These are phyloP conservation scores for Emericellopsis terricola DNA, from an alignment of 495 filamentous ascomycete genomes.

Conservation along the genomic window DNA sequence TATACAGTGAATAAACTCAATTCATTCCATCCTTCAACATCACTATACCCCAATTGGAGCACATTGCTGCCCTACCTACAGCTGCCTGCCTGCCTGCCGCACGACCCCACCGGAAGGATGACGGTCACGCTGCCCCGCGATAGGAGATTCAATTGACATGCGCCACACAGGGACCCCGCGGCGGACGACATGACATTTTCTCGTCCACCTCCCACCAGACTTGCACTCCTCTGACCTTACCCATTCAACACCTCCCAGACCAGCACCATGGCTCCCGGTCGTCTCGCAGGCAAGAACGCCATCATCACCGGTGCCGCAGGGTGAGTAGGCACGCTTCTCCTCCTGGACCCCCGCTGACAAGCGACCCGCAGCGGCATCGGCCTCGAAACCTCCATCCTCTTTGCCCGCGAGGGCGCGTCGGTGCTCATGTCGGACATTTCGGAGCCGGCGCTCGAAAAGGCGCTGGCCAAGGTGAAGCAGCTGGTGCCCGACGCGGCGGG, in stretches of 20 bases:
- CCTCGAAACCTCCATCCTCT: conserved; percentile 84
- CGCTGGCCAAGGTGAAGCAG: conserved; percentile 48
- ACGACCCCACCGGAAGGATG: too few species aligned
- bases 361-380: conserved; percentile 59
- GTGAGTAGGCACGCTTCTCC: conserved; percentile 31
- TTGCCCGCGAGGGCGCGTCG: conserved; percentile 74
- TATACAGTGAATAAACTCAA: too few species aligned
- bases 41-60: too few species aligned
- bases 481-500: conserved; percentile 47
- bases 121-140: too few species aligned
- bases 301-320: conserved; percentile 86
- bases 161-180: too few species aligned
- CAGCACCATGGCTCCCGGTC: conserved; percentile 24
- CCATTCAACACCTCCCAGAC: too few species aligned
- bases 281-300: conserved; percentile 81
- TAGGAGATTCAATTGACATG: too few species aligned
- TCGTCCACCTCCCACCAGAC: too few species aligned
- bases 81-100: too few species aligned
- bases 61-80: too few species aligned
- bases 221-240: too few species aligned
- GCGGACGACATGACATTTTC: too few species aligned
- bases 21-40: neutral
- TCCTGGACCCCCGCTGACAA: neutral
- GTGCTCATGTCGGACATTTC: conserved; percentile 81
- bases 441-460: conserved; percentile 48